Evolutionary conservation across 2,329 filamentous ascomycete genomes (phyloP), one percentile per base, ranked within the genome.

Genomic region (Plenodomus biglobosus): DNA sequence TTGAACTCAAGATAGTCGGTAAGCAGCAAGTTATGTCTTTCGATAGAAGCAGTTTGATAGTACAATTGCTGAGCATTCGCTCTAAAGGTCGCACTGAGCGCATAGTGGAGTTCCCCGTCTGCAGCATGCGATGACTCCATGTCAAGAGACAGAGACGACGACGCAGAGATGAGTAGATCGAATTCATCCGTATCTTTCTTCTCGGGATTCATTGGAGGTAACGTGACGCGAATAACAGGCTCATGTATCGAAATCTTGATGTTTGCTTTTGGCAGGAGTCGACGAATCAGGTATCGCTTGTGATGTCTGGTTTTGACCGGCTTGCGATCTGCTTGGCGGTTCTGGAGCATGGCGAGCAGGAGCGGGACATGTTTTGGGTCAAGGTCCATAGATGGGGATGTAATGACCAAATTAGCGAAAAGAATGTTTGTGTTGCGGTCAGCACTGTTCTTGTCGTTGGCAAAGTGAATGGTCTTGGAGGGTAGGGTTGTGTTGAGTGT

Each of bases 181-280:
- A 94, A 97, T 57, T 97, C 92, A 52, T 91, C 89, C 0, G 84
- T 80, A 20, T 85, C 82, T 35, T 72, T 72, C 43, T 75, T 72
- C 3, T 68, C 67, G 4, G 76, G 71, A 52, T 87, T 83, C 53
- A 94, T 83, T 0, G 92, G 86, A 4, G 92, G 92, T 3, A 99
- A 77, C 7, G 92, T 85, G 55, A 99, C 92, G 59, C 95, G 85
- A 54, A 97, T 71, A 15, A 99, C 95, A 1, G 94, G 94, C 68
- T 99, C 94, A 65, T 99, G 94, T 73, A 99, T 88, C 0, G 94
- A 96, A 35, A 97, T 85, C 66, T 97, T 99, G 71, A 97, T 87
- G 63, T 83, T 95, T 0, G 92, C 88, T 74, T 97, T 97, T 1
- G 94, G 94, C 8, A 99, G 78, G 3, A 97, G 80, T n/a, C 90